Base-by-base conservation (phyloP, 192 early-diverging fungal genomes). In the Backusella parvicylindrica region DNA sequence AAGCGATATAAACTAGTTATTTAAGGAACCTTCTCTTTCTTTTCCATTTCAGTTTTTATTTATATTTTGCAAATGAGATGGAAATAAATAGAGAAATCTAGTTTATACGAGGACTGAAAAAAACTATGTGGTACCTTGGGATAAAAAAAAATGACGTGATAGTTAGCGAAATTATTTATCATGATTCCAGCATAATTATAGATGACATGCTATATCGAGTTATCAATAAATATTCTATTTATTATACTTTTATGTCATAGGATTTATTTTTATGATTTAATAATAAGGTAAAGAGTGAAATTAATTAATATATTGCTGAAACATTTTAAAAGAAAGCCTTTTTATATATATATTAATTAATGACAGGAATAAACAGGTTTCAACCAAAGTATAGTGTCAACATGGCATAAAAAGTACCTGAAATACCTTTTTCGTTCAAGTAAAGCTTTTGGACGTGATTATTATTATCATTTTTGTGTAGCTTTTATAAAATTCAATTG, bases 141-240 rank as follows among this genome's bases (percentile, higher is more conserved):
- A 47, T 47, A n/a, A 60, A 56, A 23, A 53, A 60, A 60, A 11
- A 60, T 60, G 53, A 60, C 53, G 53, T 60, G 53, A 60, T 60
- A 28, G 53, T 60, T 60, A 60, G 26, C 53, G 53, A 60, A 60
- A 60, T 28, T 23, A 21, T 60, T 60, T 60, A 26, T 28, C 53
- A 28, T 28, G 26, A 60, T 60, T 60, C 53, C 28, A 60, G 21
- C 11, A 13, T 60, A 60, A 60, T 60, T 28, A 60, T 60, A 23
- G 12, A 12, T 26, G 9, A 26, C 0, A 47, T 60, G 0, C 53
- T 60, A 28, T 28, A 60, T 60, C 26, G 53, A 13, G 23, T 23
- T 28, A 60, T 60, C 53, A 4, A 60, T 28, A 28, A 28, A 28
- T 60, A 60, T 56, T 26, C 8, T 23, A 56, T 56, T 56, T 56